Conservation (phyloP, 2,329 filamentous ascomycete genomes). For the Lecanosticta acicola region DNA sequence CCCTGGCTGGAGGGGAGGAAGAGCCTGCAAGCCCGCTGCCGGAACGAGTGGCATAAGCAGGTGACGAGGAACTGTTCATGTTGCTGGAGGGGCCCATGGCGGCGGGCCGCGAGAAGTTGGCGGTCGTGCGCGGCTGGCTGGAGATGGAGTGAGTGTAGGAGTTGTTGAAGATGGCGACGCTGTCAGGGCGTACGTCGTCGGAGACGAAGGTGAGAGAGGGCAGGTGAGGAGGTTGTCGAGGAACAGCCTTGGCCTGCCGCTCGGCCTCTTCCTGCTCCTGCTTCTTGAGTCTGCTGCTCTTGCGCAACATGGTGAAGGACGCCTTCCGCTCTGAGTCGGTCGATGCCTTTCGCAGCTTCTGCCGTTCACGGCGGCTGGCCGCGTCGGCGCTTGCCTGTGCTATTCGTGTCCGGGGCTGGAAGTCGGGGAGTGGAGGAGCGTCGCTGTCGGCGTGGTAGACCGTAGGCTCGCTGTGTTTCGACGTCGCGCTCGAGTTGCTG, state of each 20-base stretch:
- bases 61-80: constrained; percentile 24
- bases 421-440: constrained; percentile 15
- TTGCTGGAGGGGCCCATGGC: constrained; percentile 17
- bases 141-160: constrained; percentile 34
- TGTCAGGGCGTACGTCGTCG: constrained; percentile 58
- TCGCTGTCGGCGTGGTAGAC: constrained; percentile 5
- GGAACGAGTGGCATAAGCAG: constrained; percentile 23
- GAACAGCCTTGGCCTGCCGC: constrained; percentile 44
- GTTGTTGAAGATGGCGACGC: constrained; percentile 52
- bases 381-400: constrained; percentile 10
- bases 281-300: constrained; percentile 33
- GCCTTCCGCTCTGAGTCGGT: background rate
- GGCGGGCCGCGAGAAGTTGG: constrained; percentile 32
- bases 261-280: constrained; percentile 19
- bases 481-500: constrained; percentile 1
- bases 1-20: constrained; percentile 19
- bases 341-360: background rate
- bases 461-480: constrained; percentile 1
- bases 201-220: constrained; percentile 42
- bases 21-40: constrained; percentile 20
- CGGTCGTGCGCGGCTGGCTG: constrained; percentile 36
- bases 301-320: constrained; percentile 28
- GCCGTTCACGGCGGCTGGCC: background rate
- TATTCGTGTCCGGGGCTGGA: constrained; percentile 8
- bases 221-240: constrained; percentile 56